phyloP scores from a whole-genome alignment of 805 yeast genomes.

The Candida chauliodis region DNA sequence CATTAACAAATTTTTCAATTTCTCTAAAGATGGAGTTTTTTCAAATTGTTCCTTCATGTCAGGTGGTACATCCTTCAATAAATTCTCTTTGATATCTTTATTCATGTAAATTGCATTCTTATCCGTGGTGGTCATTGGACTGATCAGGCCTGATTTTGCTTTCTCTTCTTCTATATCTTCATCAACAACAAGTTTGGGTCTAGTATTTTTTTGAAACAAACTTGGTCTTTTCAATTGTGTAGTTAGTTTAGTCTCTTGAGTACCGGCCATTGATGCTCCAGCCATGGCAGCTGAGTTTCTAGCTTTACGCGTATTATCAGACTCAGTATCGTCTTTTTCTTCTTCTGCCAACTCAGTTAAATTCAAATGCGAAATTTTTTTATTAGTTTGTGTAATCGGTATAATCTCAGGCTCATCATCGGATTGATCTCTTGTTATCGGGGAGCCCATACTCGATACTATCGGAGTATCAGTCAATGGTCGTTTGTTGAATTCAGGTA shows the following conservation, averaged over 20 bases:
- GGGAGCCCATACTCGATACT: conserved; percentile 54
- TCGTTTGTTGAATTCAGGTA: conserved; percentile 64
- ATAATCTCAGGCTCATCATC: conserved; percentile 19
- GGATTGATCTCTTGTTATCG: conserved; percentile 31
- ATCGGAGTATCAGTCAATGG: conserved; percentile 77
- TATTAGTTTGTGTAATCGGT: conserved; percentile 8
- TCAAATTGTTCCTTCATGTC: conserved; percentile 34
- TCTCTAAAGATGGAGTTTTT: conserved; percentile 40
- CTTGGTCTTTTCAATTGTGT: conserved; percentile 1
- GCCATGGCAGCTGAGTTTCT: background rate
- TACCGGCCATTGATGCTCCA: background rate
- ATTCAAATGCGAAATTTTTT: conserved; percentile 39
- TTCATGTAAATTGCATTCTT: conserved; percentile 11
- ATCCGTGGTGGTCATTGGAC: conserved; percentile 1
- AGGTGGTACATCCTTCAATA: conserved; percentile 30
- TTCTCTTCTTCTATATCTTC: background rate
- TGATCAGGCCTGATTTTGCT: conserved; percentile 1
- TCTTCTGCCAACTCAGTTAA: conserved; percentile 27
- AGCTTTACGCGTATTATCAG: background rate
- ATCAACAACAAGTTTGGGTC: conserved; percentile 4
- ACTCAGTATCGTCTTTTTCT: background rate
- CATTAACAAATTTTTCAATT: conserved; percentile 30
- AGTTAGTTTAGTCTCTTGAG: conserved; percentile 5
- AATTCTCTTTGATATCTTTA: conserved; percentile 25
- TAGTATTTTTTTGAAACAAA: conserved; percentile 1